phyloP scores from a whole-genome alignment of 192 early-diverging fungal genomes.

The Podochytrium sp. region DNA sequence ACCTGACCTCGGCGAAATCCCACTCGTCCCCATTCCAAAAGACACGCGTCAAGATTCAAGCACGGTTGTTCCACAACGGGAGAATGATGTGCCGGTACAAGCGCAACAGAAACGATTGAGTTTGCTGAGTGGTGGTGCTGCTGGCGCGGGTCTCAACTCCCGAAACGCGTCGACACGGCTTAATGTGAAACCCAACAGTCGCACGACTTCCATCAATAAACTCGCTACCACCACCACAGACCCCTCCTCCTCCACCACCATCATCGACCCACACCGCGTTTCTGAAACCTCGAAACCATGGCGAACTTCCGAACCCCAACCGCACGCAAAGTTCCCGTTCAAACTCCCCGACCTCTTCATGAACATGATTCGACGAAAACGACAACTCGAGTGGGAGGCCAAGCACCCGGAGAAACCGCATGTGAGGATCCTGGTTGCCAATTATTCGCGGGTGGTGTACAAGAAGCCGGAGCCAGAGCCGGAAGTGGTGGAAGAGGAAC shows the following conservation, averaged over 20 bases:
- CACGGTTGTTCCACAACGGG: too few relatives aligned
- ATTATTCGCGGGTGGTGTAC: neutral
- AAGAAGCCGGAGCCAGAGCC: conserved; percentile 7
- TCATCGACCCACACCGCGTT: too few relatives aligned
- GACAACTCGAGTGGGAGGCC: conserved; percentile 11
- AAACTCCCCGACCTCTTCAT: conserved; percentile 17
- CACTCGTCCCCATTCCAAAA: neutral
- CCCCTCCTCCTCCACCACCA: neutral
- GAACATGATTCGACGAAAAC: conserved; percentile 1
- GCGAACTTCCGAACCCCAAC: neutral
- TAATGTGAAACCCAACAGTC: neutral
- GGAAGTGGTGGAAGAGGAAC: too few relatives aligned
- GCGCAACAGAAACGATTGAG: too few relatives aligned
- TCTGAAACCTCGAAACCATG: neutral
- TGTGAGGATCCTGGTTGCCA: conserved; percentile 8
- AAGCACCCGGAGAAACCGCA: conserved; percentile 15
- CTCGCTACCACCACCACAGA: neutral
- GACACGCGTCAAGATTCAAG: too few relatives aligned
- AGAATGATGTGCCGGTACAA: neutral
- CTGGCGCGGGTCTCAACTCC: neutral
- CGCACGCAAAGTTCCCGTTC: neutral
- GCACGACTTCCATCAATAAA: neutral
- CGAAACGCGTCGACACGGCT: neutral
- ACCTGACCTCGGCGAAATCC: neutral
- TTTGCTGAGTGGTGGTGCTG: neutral